Evolutionary conservation across 108 stramenopile species (phyloP), one percentile per base, ranked within the genome.

Genomic region (Mediolabrus comicus): DNA sequence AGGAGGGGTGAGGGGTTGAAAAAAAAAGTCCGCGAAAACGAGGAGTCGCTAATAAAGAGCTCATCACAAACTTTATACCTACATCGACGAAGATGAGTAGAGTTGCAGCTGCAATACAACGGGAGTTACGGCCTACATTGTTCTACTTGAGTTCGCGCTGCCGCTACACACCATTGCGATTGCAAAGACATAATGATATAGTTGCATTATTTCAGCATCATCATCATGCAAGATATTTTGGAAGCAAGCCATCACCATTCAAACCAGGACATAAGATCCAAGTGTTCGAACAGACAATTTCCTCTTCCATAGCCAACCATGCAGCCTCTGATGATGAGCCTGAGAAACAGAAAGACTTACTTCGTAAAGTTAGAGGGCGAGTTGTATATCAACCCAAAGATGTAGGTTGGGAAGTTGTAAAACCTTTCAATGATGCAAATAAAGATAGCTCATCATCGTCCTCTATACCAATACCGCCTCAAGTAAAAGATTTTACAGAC

Each of bases 271-370:
- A 49, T 3, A 41, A 24, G 22, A 70, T 66, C 34, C 56, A 66
- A 17, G 69, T 70, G 24, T 64, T 43, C 7, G 65, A 70, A 36
- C 65, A 70, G 29, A 66, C 63, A 12, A 55, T 70, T 57, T 70
- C 65, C 0, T 70, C 69, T 31, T 58, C 65, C 5, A 58, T 57
- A 65, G 49, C 65, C 17, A 58, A 58, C 13, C 33, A 65, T 57
- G 29, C 69, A 3, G 14, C 65, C 1, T 53, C 53, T 16, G 26
- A 57, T 16, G 26, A 57, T 70, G 62, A 34, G 22, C 67, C 28
- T 26, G 25, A 53, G 19, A 7, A 46, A 52, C 30, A 27, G 30
- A 61, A 25, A 33, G 31, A 65, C 7, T 38, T 8, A 31, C 28
- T 64, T 6, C 49, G 24, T 16, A 56, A 27, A n/a, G 14, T 56